These are phyloP conservation scores for Venturia oleaginea DNA, from an alignment of 2,329 filamentous ascomycete genomes.

Conservation along the genomic window DNA sequence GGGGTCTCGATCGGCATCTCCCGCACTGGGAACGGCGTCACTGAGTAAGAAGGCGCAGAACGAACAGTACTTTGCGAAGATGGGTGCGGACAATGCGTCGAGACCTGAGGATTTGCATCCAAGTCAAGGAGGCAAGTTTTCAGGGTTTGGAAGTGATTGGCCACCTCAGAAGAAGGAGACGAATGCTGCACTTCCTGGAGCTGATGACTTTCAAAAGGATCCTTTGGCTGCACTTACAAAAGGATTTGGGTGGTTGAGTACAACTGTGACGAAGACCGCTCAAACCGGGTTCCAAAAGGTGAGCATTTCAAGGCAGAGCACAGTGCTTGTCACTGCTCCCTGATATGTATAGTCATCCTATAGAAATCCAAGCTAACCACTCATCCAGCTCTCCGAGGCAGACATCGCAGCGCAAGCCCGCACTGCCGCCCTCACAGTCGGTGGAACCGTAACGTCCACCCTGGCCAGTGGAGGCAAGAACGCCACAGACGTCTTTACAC, in stretches of 20 bases:
- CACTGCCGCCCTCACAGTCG: constrained; percentile 44
- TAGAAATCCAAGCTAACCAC: neutral
- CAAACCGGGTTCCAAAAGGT: constrained; percentile 84
- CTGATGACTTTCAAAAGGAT: constrained; percentile 80
- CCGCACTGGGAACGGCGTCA: constrained; percentile 27
- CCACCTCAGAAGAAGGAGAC: constrained; percentile 35
- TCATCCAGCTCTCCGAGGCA: constrained; percentile 60
- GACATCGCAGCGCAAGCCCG: constrained; percentile 50
- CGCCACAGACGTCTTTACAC: constrained; percentile 70
- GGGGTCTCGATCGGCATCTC: constrained; percentile 23
- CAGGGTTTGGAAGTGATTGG: constrained; percentile 77
- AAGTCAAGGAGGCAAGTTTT: constrained; percentile 85
- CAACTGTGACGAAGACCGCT: constrained; percentile 78
- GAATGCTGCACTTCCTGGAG: constrained; percentile 46
- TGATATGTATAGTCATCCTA: neutral
- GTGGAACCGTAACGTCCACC: constrained; percentile 42
- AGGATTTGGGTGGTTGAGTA: constrained; percentile 89
- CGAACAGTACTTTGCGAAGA: constrained; percentile 80
- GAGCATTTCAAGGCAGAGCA: constrained; percentile 22
- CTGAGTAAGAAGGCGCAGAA: constrained; percentile 51
- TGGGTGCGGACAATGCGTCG: constrained; percentile 74
- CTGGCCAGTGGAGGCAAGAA: constrained; percentile 54
- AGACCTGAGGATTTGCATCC: constrained; percentile 69
- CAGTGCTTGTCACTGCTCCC: neutral
- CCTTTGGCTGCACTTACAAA: constrained; percentile 81